Base-by-base conservation (phyloP, 1,284 basidiomycete genomes). In the Naganishia liquefaciens region DNA sequence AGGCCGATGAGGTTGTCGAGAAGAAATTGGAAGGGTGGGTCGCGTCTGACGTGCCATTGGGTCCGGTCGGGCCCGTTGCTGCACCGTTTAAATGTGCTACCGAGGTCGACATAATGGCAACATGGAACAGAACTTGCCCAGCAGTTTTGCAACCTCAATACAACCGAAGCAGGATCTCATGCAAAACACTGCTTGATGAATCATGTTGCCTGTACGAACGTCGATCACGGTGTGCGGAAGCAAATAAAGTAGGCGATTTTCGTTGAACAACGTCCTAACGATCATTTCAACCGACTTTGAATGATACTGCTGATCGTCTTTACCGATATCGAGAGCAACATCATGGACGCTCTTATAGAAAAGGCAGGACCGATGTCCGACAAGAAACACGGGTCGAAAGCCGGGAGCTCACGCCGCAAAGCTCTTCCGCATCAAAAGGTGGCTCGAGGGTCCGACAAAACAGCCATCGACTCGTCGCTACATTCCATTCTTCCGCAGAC, bases 301-400 rank as follows among this genome's bases (percentile, higher is more conserved):
- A 37, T 37, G 33, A 13, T n/a, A n/a, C n/a, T n/a, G n/a, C n/a
- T n/a, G n/a, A n/a, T n/a, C n/a, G n/a, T n/a, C n/a, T 7, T 19
- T 15, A 7, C 4, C 46, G 46, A 47, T 6, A 6, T 9, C 11
- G 27, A 43, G 23, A 50, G 11, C 39, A 61, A 54, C 70, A 70
- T n/a, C 21, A 89, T 89, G 87, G 87, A 91, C 74, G 80, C 85
- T 11, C 83, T 91, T 17, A 82, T 91, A 64, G 85, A 88, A 15
- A 85, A 86, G 68, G 88, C 87, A 30, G 82, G 88, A 62, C 84
- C 87, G 2, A 80, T 87, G 25, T 60, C 62, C 42, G 58, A 62
- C 49, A 62, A 66, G 30, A 30, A 40, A 54, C 51, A 61, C 57
- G 23, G 23, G 65, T 64, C 19, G 30, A 68, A 30, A 62, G 54